Conservation (phyloP, 768 basidiomycete genomes). For the Pulveroboletus sp. region DNA sequence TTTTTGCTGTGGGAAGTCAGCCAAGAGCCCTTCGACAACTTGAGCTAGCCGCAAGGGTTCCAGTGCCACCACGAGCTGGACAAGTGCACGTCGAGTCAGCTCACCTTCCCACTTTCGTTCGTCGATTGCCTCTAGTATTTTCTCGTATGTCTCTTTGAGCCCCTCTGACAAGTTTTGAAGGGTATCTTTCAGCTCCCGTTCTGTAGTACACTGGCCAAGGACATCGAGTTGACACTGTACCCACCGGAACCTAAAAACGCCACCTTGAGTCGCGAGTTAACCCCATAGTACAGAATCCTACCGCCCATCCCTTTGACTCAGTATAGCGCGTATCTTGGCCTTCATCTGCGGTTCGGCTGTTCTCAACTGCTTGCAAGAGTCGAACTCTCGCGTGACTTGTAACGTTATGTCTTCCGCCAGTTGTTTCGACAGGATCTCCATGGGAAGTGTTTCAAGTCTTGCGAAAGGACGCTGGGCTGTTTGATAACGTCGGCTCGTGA, state of each 20-base stretch:
- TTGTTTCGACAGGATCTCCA: neutral
- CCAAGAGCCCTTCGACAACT: neutral
- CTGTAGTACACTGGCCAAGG: neutral
- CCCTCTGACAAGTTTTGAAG: neutral
- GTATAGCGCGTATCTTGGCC: neutral
- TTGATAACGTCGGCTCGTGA: neutral
- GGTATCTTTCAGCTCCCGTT: neutral
- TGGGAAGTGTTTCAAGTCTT: neutral
- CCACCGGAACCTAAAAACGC: neutral
- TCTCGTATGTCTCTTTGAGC: neutral
- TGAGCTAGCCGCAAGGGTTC: neutral
- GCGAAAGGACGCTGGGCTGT: neutral
- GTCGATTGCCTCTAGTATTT: neutral
- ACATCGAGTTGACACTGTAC: neutral
- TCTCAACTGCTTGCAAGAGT: neutral
- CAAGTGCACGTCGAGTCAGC: neutral
- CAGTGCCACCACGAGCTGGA: neutral
- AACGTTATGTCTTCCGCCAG: neutral
- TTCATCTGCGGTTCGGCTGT: neutral
- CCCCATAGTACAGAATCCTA: neutral
- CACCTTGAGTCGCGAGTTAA: neutral
- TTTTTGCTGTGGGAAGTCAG: neutral
- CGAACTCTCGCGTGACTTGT: neutral
- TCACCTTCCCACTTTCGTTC: neutral
- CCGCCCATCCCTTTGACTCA: neutral